Percentiles rank a stretch among this genome's conserved stretches.
Conservation (phyloP, 176 grass and related monocot species). For the Phoenix dactylifera region DNA sequence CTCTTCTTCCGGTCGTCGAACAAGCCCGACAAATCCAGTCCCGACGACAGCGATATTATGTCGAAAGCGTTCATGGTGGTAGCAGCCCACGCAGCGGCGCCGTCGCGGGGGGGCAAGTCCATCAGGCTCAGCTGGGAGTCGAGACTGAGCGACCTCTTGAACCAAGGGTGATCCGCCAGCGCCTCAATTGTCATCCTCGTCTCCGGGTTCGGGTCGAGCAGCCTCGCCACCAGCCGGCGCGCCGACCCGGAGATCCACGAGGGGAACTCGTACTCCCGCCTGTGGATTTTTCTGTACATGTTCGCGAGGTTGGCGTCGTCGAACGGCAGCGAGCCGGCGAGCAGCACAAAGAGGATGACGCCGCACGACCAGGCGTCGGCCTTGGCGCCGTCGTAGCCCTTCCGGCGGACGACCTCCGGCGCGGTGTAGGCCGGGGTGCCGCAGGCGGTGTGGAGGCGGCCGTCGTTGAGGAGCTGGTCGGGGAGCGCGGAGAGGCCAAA, state of each 20-base stretch:
- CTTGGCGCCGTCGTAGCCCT: conserved; percentile 66
- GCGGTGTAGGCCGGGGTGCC: conserved; percentile 68
- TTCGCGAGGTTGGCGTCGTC: conserved; percentile 55
- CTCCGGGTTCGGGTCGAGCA: conserved; percentile 71
- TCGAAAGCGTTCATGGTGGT: conserved; percentile 64
- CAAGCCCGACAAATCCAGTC: conserved; percentile 55
- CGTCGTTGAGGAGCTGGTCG: conserved; percentile 32
- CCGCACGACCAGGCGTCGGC: conserved; percentile 89
- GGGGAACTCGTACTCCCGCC: conserved; percentile 50
- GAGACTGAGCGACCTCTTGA: conserved; percentile 66
- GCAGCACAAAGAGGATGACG: conserved; percentile 77
- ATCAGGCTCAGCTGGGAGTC: conserved; percentile 63
- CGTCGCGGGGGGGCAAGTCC: background rate
- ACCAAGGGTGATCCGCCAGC: conserved; percentile 50
- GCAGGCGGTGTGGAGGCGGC: conserved; percentile 50
- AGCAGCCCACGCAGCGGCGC: conserved; percentile 7
- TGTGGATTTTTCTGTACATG: conserved; percentile 49
- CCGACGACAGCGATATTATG: conserved; percentile 69
- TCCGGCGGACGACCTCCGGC: conserved; percentile 55
- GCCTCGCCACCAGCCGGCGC: conserved; percentile 37
- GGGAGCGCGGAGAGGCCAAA: conserved; percentile 63
- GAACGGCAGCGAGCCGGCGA: conserved; percentile 52
- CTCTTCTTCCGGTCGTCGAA: conserved; percentile 38
- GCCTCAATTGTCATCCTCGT: conserved; percentile 40
- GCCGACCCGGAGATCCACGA: conserved; percentile 43